These are phyloP conservation scores for Penicillium odoratum DNA, from an alignment of 495 filamentous ascomycete species.

Conservation along the genomic window DNA sequence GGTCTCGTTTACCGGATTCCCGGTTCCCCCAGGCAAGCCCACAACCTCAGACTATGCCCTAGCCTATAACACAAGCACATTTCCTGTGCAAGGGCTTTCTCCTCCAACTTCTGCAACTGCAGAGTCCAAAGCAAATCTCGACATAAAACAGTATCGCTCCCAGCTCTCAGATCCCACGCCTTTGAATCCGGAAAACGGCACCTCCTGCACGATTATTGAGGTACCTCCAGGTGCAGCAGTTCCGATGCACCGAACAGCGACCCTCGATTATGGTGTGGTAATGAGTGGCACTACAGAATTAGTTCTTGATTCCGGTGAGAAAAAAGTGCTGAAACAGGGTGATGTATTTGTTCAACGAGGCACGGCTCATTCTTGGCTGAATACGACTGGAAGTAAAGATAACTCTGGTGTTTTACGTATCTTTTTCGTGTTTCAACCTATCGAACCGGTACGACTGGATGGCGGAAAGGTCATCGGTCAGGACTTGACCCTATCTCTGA, in stretches of 20 bases:
- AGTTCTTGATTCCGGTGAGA: slow-evolving; percentile 62
- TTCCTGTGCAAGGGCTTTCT: slow-evolving; percentile 24
- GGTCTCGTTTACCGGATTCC: slow-evolving; percentile 24
- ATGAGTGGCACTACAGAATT: slow-evolving; percentile 74
- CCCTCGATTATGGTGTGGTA: slow-evolving; percentile 73
- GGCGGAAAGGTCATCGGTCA: slow-evolving; percentile 20
- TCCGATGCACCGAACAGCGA: slow-evolving; percentile 69
- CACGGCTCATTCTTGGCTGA: slow-evolving; percentile 45
- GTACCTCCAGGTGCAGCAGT: slow-evolving; percentile 64
- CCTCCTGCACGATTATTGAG: slow-evolving; percentile 56
- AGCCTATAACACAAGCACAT: slow-evolving; percentile 20
- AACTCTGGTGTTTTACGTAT: slow-evolving; percentile 51
- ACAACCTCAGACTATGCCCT: slow-evolving; percentile 23
- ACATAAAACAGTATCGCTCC: slow-evolving; percentile 15
- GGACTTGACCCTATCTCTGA: slow-evolving; percentile 24
- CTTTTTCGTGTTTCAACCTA: slow-evolving; percentile 56
- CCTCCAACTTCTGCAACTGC: slow-evolving; percentile 20
- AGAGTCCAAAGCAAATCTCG: slow-evolving; percentile 20
- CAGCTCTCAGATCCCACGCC: slow-evolving; percentile 23
- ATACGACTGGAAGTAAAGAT: slow-evolving; percentile 32
- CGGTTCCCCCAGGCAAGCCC: slow-evolving; percentile 21
- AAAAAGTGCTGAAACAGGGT: slow-evolving; percentile 63
- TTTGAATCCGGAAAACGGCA: slow-evolving; percentile 38
- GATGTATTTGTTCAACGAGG: slow-evolving; percentile 70
- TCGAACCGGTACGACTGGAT: slow-evolving; percentile 22